Conservation (phyloP, 2,329 filamentous ascomycete species). For the Aureobasidium sp. region DNA sequence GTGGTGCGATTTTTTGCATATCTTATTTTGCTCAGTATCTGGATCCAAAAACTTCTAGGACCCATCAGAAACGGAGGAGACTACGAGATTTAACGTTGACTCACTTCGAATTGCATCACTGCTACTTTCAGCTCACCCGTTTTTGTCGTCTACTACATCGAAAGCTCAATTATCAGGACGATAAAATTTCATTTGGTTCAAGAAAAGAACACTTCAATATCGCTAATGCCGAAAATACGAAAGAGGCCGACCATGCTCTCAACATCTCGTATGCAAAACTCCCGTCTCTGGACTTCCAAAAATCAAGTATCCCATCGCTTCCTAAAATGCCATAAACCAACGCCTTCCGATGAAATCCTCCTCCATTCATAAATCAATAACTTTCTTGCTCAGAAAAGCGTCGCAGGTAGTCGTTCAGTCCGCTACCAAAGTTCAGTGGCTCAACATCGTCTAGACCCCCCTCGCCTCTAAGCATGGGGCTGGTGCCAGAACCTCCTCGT, state of each 20-base stretch:
- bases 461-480: conserved; percentile 4
- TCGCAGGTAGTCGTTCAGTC: conserved; percentile 9
- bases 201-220: neutral
- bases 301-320: neutral
- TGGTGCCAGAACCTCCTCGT: conserved; percentile 8
- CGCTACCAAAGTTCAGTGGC: neutral
- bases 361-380: conserved; percentile 2
- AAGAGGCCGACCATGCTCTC: neutral
- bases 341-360: neutral
- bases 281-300: neutral
- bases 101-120: neutral
- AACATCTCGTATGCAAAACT: neutral
- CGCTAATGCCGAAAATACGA: conserved; percentile 4
- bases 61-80: neutral
- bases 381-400: conserved; percentile 3
- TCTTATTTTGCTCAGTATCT: neutral
- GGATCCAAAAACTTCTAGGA: neutral
- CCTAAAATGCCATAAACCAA: neutral
- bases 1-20: neutral
- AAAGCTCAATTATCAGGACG: neutral
- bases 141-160: neutral
- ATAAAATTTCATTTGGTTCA: neutral
- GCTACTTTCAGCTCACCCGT: neutral
- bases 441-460: conserved; percentile 6
- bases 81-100: neutral